Evolutionary conservation across 2,329 filamentous ascomycete species (phyloP).

Genomic region (Pseudopithomyces chartarum): DNA sequence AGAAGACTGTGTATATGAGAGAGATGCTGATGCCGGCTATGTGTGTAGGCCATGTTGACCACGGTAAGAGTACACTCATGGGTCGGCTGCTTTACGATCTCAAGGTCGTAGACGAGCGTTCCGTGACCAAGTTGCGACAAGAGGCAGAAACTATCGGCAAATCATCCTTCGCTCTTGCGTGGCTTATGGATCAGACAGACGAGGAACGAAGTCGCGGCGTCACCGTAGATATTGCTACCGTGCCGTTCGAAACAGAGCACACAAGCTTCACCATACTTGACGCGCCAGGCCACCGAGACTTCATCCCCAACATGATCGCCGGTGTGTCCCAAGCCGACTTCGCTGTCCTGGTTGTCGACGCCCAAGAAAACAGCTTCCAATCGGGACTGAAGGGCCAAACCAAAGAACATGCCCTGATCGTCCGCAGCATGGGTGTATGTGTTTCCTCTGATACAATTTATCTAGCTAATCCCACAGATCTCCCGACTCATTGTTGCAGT

Average conservation of each 20-base stretch:
- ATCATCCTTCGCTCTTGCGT: constrained; percentile 92
- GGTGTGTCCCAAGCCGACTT: constrained; percentile 96
- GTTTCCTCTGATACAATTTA: constrained; percentile 85
- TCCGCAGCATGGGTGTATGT: constrained; percentile 83
- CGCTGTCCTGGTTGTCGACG: constrained; percentile 91
- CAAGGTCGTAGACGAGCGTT: constrained; percentile 84
- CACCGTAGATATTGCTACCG: constrained; percentile 95
- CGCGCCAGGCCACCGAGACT: constrained; percentile 91
- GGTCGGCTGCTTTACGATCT: constrained; percentile 89
- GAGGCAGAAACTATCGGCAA: constrained; percentile 94
- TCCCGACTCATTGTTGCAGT: constrained; percentile 86
- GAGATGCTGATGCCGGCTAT: not conserved
- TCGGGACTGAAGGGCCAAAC: constrained; percentile 93
- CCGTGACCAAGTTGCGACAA: constrained; percentile 83
- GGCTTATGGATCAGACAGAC: constrained; percentile 90
- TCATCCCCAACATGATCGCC: constrained; percentile 99
- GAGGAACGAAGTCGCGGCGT: constrained; percentile 91
- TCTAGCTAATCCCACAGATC: constrained; percentile 88
- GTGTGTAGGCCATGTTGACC: constrained; percentile 85
- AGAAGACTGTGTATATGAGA: not conserved
- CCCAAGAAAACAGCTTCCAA: constrained; percentile 88
- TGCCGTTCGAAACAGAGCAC: constrained; percentile 87
- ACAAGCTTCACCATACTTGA: constrained; percentile 93
- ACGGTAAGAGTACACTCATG: constrained; percentile 98
- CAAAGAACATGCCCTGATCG: constrained; percentile 86